Base-by-base conservation (phyloP, 352 stramenopile species). In the Thalassiosira delicatula region DNA sequence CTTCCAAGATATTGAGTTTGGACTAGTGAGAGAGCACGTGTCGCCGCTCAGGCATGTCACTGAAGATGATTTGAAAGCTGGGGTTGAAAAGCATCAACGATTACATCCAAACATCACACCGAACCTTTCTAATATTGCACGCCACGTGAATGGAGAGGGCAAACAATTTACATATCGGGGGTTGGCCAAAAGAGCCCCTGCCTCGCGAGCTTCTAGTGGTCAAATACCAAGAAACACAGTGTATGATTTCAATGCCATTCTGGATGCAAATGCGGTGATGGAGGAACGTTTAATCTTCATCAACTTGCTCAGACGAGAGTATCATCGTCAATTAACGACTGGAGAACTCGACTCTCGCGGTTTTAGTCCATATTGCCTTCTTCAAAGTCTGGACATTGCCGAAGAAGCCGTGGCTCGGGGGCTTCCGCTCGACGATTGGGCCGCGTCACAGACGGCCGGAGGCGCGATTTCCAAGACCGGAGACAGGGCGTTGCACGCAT, bases 271-370 rank as follows among this genome's bases (percentile, higher is more conserved):
- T 0, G 44, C 72, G 32, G 67, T 74, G 46, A 29, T 49, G 44
- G 79, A 93, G 81, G 57, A 91, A 14, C 40, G 89, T 51, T 27
- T 87, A 27, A 70, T 92, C 9, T 93, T 92, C 53, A 65, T 92
- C 12, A 79, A 84, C 3, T 81, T 91, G 23, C 53, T 93, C 37
- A 76, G 67, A 49, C 25, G 63, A 32, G 56, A 62, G 29, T 93
- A 93, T 54, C 68, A 87, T 19, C 54, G 65, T 5, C 69, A 85
- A 35, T 72, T 92, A 42, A 63, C 86, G 56, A 27, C 76, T 46
- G 89, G 89, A 33, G 84, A 92, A 66, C 32, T 94, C 8, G 82
- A 86, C 25, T 60, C 69, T 42, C 63, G 84, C 25, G 78, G 78
- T 44, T 85, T 92, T 29, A 73, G 90, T 37, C 53, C 68, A 30